phyloP scores from a whole-genome alignment of 2,329 filamentous ascomycete genomes.

The Apiospora rasikravindrae region DNA sequence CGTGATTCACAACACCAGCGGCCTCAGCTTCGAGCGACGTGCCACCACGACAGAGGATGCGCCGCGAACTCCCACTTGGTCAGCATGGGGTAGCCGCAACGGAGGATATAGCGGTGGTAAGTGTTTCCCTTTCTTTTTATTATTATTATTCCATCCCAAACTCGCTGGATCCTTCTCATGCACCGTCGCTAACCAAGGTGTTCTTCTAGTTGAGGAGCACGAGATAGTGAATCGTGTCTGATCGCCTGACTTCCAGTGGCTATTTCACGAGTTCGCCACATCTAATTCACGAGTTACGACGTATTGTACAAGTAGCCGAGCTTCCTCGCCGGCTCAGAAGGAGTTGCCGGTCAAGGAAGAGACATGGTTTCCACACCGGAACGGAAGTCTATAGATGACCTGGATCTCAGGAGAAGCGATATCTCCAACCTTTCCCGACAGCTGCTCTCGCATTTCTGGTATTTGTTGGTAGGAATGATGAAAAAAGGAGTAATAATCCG shows the following conservation, averaged over 20 bases:
- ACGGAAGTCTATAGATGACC: neutral
- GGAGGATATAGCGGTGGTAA: neutral
- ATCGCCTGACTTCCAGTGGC: neutral
- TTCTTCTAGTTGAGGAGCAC: slow-evolving; percentile 29
- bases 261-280: neutral
- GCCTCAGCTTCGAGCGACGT: neutral
- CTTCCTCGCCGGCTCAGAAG: neutral
- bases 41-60: neutral
- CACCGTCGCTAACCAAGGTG: slow-evolving; percentile 9
- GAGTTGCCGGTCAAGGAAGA: neutral
- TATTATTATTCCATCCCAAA: neutral
- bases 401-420: neutral
- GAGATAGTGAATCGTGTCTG: slow-evolving; percentile 33
- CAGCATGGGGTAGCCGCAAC: neutral
- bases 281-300: slow-evolving; percentile 2
- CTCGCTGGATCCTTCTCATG: neutral
- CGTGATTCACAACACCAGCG: neutral
- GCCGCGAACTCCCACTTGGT: neutral
- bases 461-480: neutral
- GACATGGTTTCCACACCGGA: neutral
- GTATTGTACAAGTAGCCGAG: neutral
- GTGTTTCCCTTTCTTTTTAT: neutral
- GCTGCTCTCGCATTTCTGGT: neutral
- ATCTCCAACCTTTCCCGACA: neutral
- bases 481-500: neutral